Conservation (phyloP, 2,329 filamentous ascomycete genomes). For the Aspergillus jensenii region DNA sequence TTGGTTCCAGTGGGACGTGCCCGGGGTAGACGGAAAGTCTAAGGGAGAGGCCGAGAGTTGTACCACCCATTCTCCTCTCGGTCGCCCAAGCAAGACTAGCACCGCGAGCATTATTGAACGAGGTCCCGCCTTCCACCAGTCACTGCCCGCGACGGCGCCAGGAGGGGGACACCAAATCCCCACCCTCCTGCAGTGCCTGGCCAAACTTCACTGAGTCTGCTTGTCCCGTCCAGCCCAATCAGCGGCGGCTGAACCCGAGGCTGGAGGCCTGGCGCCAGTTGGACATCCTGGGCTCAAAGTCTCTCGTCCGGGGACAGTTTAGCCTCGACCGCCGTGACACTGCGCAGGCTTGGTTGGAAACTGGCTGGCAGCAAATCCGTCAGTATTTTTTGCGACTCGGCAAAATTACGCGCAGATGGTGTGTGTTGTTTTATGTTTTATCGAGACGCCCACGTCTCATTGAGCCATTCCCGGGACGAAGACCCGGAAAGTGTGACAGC, state of each 20-base stretch:
- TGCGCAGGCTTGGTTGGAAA: conserved; percentile 13
- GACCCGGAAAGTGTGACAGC: not conserved
- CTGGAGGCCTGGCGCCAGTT: conserved; percentile 12
- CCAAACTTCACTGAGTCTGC: conserved; percentile 2
- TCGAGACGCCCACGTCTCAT: too few species aligned
- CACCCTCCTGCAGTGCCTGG: conserved; percentile 18
- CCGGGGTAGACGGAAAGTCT: conserved; percentile 12
- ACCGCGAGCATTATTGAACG: conserved; percentile 1
- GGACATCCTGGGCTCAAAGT: not conserved
- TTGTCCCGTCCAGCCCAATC: conserved; percentile 16
- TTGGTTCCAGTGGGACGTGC: conserved; percentile 7
- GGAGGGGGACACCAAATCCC: conserved; percentile 4
- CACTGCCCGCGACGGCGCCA: not conserved
- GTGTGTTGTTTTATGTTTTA: too few species aligned
- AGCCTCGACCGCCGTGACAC: conserved; percentile 17
- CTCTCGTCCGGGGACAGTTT: conserved; percentile 15
- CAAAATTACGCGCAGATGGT: not conserved
- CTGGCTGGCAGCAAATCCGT: not conserved
- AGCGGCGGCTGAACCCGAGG: conserved; percentile 4
- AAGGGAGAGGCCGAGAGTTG: conserved; percentile 11
- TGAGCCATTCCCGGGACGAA: too few species aligned
- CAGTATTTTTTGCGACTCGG: not conserved
- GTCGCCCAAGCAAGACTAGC: not conserved
- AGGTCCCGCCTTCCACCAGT: not conserved
- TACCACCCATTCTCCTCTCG: not conserved